Percentiles rank a stretch among this genome's conserved stretches.
These are phyloP conservation scores for Yamadazyma dendronema DNA, from an alignment of 1,139 yeast species.

Conservation along the genomic window DNA sequence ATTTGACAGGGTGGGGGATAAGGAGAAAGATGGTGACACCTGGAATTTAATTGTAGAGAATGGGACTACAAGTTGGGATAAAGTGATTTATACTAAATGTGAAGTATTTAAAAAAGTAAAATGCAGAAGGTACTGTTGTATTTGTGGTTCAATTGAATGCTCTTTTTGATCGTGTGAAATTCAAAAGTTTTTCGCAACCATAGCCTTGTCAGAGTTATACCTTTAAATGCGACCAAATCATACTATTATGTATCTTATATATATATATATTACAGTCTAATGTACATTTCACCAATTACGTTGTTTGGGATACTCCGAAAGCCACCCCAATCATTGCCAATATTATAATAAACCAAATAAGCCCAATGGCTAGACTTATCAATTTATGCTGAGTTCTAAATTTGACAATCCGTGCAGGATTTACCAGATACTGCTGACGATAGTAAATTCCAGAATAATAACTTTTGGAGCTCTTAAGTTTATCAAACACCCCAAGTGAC, in stretches of 20 bases:
- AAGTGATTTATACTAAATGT: too few relatives aligned
- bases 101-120: too few relatives aligned
- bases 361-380: conserved; percentile 29
- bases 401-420: conserved; percentile 10
- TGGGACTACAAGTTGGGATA: too few relatives aligned
- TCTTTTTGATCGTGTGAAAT: too few relatives aligned
- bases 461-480: conserved; percentile 16
- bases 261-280: neutral
- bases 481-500: conserved; percentile 34
- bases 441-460: conserved; percentile 18
- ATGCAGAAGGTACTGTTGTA: too few relatives aligned
- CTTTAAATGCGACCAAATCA: neutral
- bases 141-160: too few relatives aligned
- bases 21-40: neutral
- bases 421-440: conserved; percentile 20
- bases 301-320: conserved; percentile 22
- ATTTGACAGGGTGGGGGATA: too few relatives aligned
- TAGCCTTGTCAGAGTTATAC: too few relatives aligned
- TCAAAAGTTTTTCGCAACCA: too few relatives aligned
- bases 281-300: conserved; percentile 9
- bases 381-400: conserved; percentile 35
- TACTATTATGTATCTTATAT: too few relatives aligned
- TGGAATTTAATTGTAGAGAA: too few relatives aligned
- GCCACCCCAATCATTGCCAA: conserved; percentile 45
- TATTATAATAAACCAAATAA: conserved; percentile 32